These are phyloP conservation scores for Tetradesmus obliquus DNA, from an alignment of 139 green algal genomes.

Conservation along the genomic window DNA sequence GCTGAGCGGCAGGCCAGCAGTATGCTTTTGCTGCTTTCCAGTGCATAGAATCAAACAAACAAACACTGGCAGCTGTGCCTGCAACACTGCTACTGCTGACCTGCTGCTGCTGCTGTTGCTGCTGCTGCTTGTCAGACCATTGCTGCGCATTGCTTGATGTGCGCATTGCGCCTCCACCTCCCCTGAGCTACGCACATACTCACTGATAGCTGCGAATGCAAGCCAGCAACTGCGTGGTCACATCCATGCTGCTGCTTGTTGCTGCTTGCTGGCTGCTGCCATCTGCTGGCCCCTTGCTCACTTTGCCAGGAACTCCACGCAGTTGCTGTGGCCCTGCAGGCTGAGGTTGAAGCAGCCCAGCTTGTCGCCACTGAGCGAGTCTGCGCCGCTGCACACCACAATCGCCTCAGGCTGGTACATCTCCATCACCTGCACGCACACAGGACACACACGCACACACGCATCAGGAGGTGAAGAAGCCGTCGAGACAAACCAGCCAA, in stretches of 20 bases:
- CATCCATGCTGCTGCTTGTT: not conserved
- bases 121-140: not conserved
- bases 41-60: not conserved
- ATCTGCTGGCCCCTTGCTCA: conserved; percentile 12
- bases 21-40: not conserved
- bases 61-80: no score
- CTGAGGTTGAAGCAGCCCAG: conserved; percentile 99
- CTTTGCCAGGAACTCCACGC: conserved; percentile 95
- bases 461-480: not conserved
- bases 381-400: conserved; percentile 96
- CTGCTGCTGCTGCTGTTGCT: not conserved
- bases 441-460: not conserved
- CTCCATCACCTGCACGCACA: conserved; percentile 88
- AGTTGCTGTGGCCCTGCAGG: conserved; percentile 87
- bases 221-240: no score
- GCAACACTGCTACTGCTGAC: not conserved
- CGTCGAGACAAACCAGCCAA: not conserved
- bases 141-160: no score
- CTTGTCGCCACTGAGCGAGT: conserved; percentile 95
- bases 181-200: no score
- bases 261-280: not conserved
- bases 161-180: no score
- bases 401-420: conserved; percentile 96
- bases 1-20: not conserved
- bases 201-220: no score